Conservation (phyloP, 1,139 yeast species). For the Candida buenavistaensis region DNA sequence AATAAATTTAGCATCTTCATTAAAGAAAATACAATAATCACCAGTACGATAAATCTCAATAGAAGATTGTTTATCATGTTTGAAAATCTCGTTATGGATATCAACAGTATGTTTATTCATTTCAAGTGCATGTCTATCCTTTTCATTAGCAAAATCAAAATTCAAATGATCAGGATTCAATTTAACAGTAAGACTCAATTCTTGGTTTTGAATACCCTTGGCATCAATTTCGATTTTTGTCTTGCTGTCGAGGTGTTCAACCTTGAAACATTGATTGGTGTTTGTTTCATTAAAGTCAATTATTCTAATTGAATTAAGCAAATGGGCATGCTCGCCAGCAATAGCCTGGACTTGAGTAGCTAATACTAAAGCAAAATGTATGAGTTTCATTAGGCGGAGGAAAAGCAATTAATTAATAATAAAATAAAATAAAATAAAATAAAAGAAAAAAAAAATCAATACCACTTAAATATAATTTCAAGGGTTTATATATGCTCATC, state of each 20-base stretch:
- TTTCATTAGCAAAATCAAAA: slow-evolving; percentile 2
- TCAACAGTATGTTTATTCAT: background rate
- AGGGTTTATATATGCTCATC: too few species aligned
- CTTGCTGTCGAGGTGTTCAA: slow-evolving; percentile 1
- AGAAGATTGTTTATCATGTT: background rate
- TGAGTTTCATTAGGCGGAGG: slow-evolving; percentile 2
- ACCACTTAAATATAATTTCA: too few species aligned
- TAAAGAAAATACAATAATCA: slow-evolving; percentile 1
- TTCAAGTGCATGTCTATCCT: slow-evolving; percentile 1
- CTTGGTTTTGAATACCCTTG: slow-evolving; percentile 1
- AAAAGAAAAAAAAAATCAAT: too few species aligned
- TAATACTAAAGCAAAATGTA: background rate
- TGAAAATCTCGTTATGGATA: background rate
- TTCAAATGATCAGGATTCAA: background rate
- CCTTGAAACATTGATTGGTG: slow-evolving; percentile 1
- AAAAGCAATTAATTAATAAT: too few species aligned
- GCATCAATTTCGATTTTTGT: slow-evolving; percentile 1
- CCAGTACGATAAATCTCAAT: slow-evolving; percentile 1
- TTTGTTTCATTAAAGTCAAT: background rate
- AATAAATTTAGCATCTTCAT: slow-evolving; percentile 1
- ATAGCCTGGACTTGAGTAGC: background rate
- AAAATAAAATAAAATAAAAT: too few species aligned
- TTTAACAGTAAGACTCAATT: background rate
- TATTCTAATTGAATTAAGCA: slow-evolving; percentile 1
- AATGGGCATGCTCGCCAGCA: slow-evolving; percentile 1